phyloP scores from a whole-genome alignment of 2,329 filamentous ascomycete genomes.

The Cladosporium sp. region DNA sequence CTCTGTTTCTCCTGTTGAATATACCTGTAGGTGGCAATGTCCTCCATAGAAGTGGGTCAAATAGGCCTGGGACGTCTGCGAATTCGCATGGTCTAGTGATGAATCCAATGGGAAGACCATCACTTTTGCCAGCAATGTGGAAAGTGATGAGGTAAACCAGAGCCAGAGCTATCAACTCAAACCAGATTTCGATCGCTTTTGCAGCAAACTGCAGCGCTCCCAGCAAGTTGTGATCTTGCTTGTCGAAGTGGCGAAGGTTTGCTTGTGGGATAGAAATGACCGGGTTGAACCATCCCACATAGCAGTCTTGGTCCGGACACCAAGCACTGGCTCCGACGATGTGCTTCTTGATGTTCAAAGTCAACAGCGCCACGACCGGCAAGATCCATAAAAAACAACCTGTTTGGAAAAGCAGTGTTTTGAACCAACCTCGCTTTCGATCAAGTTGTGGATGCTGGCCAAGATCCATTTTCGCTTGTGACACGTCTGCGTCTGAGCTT shows the following conservation, averaged over 20 bases:
- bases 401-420: slow-evolving; percentile 16
- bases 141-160: slow-evolving; percentile 29
- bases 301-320: slow-evolving; percentile 24
- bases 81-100: slow-evolving; percentile 27
- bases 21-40: slow-evolving; percentile 13
- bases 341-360: slow-evolving; percentile 24
- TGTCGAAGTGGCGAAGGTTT: slow-evolving; percentile 20
- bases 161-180: slow-evolving; percentile 24
- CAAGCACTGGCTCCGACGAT: slow-evolving; percentile 28
- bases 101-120: slow-evolving; percentile 28
- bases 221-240: slow-evolving; percentile 24
- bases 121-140: slow-evolving; percentile 19
- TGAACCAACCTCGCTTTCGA: slow-evolving; percentile 7
- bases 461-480: slow-evolving; percentile 8
- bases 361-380: slow-evolving; percentile 25
- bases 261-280: slow-evolving; percentile 7
- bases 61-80: slow-evolving; percentile 21
- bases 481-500: neutral
- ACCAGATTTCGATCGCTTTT: slow-evolving; percentile 32
- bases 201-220: slow-evolving; percentile 30
- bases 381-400: slow-evolving; percentile 26
- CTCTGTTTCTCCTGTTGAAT: neutral
- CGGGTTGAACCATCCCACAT: slow-evolving; percentile 14
- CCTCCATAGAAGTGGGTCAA: slow-evolving; percentile 24
- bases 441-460: slow-evolving; percentile 7